Evolutionary conservation across 1,139 yeast genomes (phyloP), one percentile per base, ranked within the genome.

Genomic region (Blastobotrys persicus): DNA sequence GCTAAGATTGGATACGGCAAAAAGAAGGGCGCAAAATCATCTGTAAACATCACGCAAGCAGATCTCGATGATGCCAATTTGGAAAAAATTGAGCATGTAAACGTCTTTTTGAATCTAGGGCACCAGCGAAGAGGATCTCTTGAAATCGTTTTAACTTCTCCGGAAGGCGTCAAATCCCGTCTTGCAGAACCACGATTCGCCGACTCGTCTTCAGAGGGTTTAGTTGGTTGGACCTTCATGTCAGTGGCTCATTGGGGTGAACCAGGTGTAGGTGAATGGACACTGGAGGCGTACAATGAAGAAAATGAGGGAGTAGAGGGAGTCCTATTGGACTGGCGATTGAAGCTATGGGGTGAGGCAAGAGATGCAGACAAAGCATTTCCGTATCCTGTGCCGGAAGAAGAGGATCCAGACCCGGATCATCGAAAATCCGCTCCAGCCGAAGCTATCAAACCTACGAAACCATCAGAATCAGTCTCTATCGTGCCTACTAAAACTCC

Each of bases 211-310:
- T 59, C 61, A 1, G 72, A 65, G 1, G 96, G 97, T 0, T 85
- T 88, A 58, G 61, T 64, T 7, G 75, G 85, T 56, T 94, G 99
- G 99, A 86, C 89, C 1, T 92, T 92, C 63, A 88, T 91, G 89
- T 80, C 94, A n/a, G 98, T 94, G 18, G 98, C 96, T 2, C 98
- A 92, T 66, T 92, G 98, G 98, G 97, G 96, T 32, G 97, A 89
- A 64, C 55, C 67, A 1, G 94, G 94, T 1, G 68, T 69, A 31
- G 99, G 99, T 9, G 81, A 79, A 13, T 94, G 98, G 98, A 80
- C 70, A 32, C 63, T 92, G 20, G 79, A 77, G 57, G 91, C 91
- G 1, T 70, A 71, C 51, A 79, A 80, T 48, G 64, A 64, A 7
- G 69, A 67, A 19, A 66, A 58, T 1, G 70, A 72, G 55, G 65